These are phyloP conservation scores for Anisodus tanguticus DNA, from an alignment of 257 asterid species.

Conservation along the genomic window DNA sequence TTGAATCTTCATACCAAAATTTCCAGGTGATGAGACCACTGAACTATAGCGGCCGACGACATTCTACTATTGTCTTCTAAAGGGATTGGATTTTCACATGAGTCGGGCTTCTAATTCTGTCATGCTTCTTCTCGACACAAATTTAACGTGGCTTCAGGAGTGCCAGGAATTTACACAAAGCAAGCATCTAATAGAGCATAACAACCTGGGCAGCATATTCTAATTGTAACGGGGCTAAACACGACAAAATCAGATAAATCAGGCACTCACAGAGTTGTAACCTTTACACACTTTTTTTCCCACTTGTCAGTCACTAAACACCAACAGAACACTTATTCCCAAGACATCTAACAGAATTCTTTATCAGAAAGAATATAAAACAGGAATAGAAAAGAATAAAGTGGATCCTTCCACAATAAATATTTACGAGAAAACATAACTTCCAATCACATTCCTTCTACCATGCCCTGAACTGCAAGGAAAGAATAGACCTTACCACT, in stretches of 20 bases:
- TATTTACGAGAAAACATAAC: background rate
- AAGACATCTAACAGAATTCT: background rate
- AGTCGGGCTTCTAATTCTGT: background rate
- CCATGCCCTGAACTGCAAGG: background rate
- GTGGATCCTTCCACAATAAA: background rate
- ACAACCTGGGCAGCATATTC: background rate
- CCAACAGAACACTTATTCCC: slow-evolving; percentile 6
- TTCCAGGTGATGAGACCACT: background rate
- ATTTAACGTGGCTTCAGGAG: background rate
- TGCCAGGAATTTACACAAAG: background rate
- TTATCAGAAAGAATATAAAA: background rate
- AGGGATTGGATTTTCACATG: background rate
- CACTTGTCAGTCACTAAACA: background rate
- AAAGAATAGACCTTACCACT: background rate
- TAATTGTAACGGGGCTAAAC: background rate
- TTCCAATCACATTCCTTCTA: background rate
- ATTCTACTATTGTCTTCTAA: background rate
- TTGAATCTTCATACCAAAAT: background rate
- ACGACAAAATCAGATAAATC: background rate
- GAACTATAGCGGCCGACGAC: background rate
- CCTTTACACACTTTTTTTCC: background rate
- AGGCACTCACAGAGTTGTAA: slow-evolving; percentile 1
- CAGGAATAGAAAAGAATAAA: background rate
- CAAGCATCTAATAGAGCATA: background rate
- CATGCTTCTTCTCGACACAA: slow-evolving; percentile 13